A percentile compares a stretch with the other conserved stretches of the same genome.
phyloP scores from a whole-genome alignment of 768 basidiomycete species.

The Trametes elegans region DNA sequence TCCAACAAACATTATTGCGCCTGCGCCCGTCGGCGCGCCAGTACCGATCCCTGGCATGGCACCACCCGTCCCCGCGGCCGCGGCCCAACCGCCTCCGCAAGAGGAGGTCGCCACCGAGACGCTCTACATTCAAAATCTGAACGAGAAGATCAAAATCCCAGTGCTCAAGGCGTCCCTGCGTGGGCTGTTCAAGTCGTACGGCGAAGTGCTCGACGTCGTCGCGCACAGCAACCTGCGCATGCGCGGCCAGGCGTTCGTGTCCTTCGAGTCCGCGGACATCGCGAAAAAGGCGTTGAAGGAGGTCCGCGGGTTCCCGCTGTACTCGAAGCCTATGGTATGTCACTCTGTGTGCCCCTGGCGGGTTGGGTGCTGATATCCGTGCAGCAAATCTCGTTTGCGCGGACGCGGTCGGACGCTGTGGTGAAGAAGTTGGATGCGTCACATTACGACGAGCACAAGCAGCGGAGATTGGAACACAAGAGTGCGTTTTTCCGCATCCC shows the following conservation, averaged over 20 bases:
- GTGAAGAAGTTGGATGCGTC: constrained; percentile 72
- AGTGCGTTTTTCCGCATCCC: constrained; percentile 52
- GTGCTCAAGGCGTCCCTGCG: constrained; percentile 87
- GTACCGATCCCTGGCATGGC: constrained; percentile 15
- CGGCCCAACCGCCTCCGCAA: constrained; percentile 27
- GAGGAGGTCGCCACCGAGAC: constrained; percentile 71
- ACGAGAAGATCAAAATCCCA: constrained; percentile 91
- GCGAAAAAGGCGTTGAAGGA: constrained; percentile 91
- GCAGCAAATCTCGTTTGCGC: constrained; percentile 95
- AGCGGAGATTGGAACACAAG: constrained; percentile 74
- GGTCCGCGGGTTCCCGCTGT: constrained; percentile 90
- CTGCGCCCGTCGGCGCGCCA: constrained; percentile 22
- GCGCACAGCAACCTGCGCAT: constrained; percentile 94
- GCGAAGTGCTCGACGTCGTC: constrained; percentile 91
- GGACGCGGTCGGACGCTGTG: constrained; percentile 85
- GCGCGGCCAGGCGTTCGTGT: constrained; percentile 98
- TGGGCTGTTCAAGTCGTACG: constrained; percentile 90
- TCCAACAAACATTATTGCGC: constrained; percentile 19
- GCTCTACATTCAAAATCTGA: constrained; percentile 93
- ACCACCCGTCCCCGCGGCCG: constrained; percentile 18
- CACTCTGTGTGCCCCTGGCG: not conserved
- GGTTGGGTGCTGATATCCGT: not conserved
- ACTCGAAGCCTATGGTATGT: constrained; percentile 93
- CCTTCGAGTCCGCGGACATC: constrained; percentile 77
- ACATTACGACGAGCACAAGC: constrained; percentile 73